phyloP scores from a whole-genome alignment of 208 protist genomes.

The Leishmania lainsoni region DNA sequence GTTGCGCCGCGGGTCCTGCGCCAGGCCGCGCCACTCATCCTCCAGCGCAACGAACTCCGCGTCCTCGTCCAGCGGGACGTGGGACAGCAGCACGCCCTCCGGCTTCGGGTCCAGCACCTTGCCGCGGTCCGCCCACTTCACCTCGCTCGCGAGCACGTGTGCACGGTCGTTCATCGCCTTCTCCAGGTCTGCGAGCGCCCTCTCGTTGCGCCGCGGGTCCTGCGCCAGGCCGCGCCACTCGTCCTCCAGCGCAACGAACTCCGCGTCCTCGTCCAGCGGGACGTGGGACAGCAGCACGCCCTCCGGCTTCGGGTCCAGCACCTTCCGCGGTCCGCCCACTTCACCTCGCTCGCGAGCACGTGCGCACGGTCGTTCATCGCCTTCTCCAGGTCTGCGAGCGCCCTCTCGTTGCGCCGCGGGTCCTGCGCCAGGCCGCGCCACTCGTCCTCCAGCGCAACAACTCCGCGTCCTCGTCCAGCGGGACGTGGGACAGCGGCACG shows the following conservation, averaged over 20 bases:
- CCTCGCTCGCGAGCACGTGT: constrained; percentile 39
- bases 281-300: constrained; percentile 39
- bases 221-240: constrained; percentile 42
- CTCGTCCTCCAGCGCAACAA: too few species aligned
- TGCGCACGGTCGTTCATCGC: too few species aligned
- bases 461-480: too few species aligned
- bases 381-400: too few species aligned
- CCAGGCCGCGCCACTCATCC: constrained; percentile 22
- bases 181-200: constrained; percentile 9
- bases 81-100: constrained; percentile 41
- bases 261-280: too few species aligned
- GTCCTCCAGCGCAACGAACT: constrained; percentile 33
- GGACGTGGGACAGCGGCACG: too few species aligned
- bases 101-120: constrained; percentile 42
- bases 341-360: too few species aligned
- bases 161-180: constrained; percentile 42
- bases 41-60: constrained; percentile 30
- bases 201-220: constrained; percentile 35
- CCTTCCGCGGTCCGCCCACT: too few species aligned
- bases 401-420: too few species aligned
- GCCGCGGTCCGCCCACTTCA: constrained; percentile 28
- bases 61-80: constrained; percentile 43
- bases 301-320: too few species aligned
- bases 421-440: too few species aligned
- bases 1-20: constrained; percentile 4